Percentiles rank a stretch among this genome's conserved stretches.
phyloP scores from a whole-genome alignment of 495 filamentous ascomycete species.

The Penicillium fimorum region DNA sequence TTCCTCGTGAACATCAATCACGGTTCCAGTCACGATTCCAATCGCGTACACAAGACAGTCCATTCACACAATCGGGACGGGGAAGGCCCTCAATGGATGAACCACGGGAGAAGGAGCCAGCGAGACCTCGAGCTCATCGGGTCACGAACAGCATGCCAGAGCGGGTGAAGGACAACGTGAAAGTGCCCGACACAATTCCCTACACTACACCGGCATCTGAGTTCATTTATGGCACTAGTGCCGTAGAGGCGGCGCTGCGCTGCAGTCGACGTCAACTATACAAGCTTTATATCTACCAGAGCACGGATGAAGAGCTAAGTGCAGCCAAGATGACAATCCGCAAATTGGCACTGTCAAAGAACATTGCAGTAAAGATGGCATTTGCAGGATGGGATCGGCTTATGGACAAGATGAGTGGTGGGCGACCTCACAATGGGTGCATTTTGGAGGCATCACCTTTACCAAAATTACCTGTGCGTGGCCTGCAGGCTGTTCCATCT shows the following conservation, averaged over 20 bases:
- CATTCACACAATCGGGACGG: not conserved
- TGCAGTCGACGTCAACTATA: conserved; percentile 70
- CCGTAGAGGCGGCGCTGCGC: conserved; percentile 78
- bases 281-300: conserved; percentile 73
- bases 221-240: conserved; percentile 82
- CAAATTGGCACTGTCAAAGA: conserved; percentile 56
- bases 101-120: conserved; percentile 5
- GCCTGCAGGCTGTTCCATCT: conserved; percentile 49
- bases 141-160: conserved; percentile 35
- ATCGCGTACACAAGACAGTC: not conserved
- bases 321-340: conserved; percentile 47
- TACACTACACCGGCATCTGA: conserved; percentile 85
- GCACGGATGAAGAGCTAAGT: conserved; percentile 40
- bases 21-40: conserved; percentile 10
- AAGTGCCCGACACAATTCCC: conserved; percentile 59
- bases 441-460: conserved; percentile 85
- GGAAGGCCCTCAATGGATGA: conserved; percentile 2
- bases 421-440: conserved; percentile 88
- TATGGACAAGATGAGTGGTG: conserved; percentile 77
- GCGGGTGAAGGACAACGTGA: conserved; percentile 40
- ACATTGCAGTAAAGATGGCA: conserved; percentile 54
- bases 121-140: conserved; percentile 23
- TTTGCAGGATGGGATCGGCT: conserved; percentile 56
- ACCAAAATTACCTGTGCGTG: conserved; percentile 66
- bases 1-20: conserved; percentile 28